These are phyloP conservation scores for Agaricales sp. DNA, from an alignment of 1,284 basidiomycete species.

Conservation along the genomic window DNA sequence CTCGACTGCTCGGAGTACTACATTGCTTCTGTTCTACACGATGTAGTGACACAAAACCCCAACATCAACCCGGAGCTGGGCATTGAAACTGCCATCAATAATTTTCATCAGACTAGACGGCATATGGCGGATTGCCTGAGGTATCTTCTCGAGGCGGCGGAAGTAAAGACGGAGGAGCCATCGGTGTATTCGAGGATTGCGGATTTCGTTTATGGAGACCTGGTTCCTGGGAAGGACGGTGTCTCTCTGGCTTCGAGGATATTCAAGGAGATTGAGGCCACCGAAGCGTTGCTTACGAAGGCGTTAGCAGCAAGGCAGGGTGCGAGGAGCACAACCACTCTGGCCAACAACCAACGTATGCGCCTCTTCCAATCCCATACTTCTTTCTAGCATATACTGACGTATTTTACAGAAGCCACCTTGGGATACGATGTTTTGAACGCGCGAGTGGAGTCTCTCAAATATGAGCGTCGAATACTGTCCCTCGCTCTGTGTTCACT, in stretches of 20 bases:
- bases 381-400: neutral
- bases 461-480: conserved; percentile 60
- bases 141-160: conserved; percentile 37
- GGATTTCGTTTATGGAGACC: conserved; percentile 41
- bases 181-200: conserved; percentile 36
- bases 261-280: conserved; percentile 50
- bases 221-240: conserved; percentile 26
- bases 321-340: conserved; percentile 50
- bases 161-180: conserved; percentile 13
- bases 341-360: conserved; percentile 44
- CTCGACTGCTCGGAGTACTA: conserved; percentile 72
- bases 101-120: conserved; percentile 58
- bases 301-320: conserved; percentile 48
- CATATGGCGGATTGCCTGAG: conserved; percentile 57
- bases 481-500: conserved; percentile 52
- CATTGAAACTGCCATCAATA: conserved; percentile 54
- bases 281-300: conserved; percentile 40
- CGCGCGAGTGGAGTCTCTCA: conserved; percentile 59
- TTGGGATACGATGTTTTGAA: conserved; percentile 58
- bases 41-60: conserved; percentile 51
- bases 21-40: conserved; percentile 57
- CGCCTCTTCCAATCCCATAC: conserved; percentile 1
- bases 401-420: conserved; percentile 27
- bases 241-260: conserved; percentile 43
- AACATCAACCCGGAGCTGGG: conserved; percentile 45